phyloP scores from a whole-genome alignment of 345 rosid genomes.

The Streptanthus diversifolius region DNA sequence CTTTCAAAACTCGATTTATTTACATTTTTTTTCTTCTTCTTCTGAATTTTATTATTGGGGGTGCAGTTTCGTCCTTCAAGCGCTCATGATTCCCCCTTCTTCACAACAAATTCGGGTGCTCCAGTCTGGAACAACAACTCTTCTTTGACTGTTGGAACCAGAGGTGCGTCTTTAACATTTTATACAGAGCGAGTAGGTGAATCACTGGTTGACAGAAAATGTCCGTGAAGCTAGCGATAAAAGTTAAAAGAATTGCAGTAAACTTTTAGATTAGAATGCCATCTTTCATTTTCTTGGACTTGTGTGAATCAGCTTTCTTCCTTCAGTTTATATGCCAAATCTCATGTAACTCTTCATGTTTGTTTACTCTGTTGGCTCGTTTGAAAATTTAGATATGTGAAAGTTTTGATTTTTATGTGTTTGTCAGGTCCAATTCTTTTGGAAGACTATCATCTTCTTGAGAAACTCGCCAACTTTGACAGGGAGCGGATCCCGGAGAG shows the following conservation, averaged over 20 bases:
- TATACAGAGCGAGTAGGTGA: background rate
- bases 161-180: slow-evolving; percentile 15
- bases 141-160: slow-evolving; percentile 37
- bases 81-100: slow-evolving; percentile 32
- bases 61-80: slow-evolving; percentile 34
- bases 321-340: background rate
- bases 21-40: background rate
- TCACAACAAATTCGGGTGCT: slow-evolving; percentile 41
- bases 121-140: slow-evolving; percentile 40
- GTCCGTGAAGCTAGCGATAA: background rate
- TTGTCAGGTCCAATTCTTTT: slow-evolving; percentile 84
- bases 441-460: slow-evolving; percentile 94
- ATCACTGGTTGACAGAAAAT: background rate
- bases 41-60: background rate
- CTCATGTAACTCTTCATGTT: background rate
- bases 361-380: background rate
- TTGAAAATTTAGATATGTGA: background rate
- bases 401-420: background rate
- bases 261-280: background rate
- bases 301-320: background rate
- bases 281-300: background rate
- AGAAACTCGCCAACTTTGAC: slow-evolving; percentile 88
- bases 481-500: slow-evolving; percentile 97
- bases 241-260: background rate
- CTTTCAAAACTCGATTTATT: background rate